Percentiles rank a stretch among this genome's conserved stretches.
phyloP scores from a whole-genome alignment of 2,329 filamentous ascomycete genomes.

The Penicillium sp. region DNA sequence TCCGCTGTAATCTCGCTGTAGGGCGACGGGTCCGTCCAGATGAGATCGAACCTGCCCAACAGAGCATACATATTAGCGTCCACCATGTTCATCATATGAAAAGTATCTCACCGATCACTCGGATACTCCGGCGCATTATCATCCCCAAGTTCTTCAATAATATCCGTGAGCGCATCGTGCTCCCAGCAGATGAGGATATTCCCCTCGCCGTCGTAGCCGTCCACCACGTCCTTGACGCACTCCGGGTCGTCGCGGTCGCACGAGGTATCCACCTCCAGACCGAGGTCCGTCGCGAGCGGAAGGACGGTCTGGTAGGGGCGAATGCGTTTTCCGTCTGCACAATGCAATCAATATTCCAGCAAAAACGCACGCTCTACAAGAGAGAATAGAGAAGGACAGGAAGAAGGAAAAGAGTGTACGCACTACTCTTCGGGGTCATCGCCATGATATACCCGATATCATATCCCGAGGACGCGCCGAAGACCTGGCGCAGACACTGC shows the following conservation, averaged over 20 bases:
- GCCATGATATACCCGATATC: slow-evolving; percentile 65
- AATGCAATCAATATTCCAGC: neutral
- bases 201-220: slow-evolving; percentile 53
- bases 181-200: slow-evolving; percentile 70
- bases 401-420: slow-evolving; percentile 14
- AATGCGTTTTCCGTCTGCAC: slow-evolving; percentile 53
- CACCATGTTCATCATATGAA: neutral
- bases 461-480: slow-evolving; percentile 58
- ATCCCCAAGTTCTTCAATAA: slow-evolving; percentile 59
- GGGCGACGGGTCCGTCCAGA: slow-evolving; percentile 61
- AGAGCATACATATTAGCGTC: neutral
- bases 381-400: neutral
- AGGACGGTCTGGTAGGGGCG: slow-evolving; percentile 63
- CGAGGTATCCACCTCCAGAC: slow-evolving; percentile 59
- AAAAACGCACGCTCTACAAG: neutral
- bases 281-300: slow-evolving; percentile 61
- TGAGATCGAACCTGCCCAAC: slow-evolving; percentile 54
- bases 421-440: slow-evolving; percentile 54
- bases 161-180: slow-evolving; percentile 58
- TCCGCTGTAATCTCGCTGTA: slow-evolving; percentile 54
- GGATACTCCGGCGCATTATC: slow-evolving; percentile 57
- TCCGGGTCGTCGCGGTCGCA: slow-evolving; percentile 61
- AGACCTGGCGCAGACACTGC: slow-evolving; percentile 63
- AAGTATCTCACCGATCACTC: slow-evolving; percentile 50
- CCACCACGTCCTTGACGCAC: slow-evolving; percentile 59